phyloP scores from a whole-genome alignment of 257 asterid species.

The Primulina huaijiensis region DNA sequence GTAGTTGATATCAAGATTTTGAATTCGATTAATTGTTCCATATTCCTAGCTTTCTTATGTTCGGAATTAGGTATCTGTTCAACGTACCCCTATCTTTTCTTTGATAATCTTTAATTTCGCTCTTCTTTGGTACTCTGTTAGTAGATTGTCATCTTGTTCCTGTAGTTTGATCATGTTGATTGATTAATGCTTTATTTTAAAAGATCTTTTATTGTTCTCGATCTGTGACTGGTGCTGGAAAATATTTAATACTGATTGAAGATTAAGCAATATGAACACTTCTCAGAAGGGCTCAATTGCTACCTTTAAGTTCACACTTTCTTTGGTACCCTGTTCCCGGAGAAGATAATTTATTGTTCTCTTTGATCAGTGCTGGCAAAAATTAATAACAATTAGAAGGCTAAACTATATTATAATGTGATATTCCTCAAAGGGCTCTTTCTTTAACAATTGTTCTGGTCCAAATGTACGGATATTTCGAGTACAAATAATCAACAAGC shows the following conservation, averaged over 20 bases:
- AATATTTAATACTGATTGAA: neutral
- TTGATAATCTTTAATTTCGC: too few relatives aligned
- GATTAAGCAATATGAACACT: neutral
- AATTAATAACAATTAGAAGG: too few relatives aligned
- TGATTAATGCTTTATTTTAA: neutral
- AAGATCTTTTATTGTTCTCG: neutral
- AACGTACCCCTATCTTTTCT: too few relatives aligned
- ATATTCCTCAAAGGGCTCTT: neutral
- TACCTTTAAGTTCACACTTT: too few relatives aligned
- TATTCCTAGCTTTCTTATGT: neutral
- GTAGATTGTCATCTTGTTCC: neutral
- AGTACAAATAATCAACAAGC: neutral
- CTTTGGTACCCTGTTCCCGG: neutral
- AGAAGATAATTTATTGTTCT: too few relatives aligned
- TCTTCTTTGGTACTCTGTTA: too few relatives aligned
- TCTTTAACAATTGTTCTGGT: neutral
- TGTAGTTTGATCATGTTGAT: neutral
- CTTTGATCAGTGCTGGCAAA: neutral
- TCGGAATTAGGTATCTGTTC: too few relatives aligned
- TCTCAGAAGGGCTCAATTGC: too few relatives aligned
- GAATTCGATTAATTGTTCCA: neutral
- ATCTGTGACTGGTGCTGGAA: neutral
- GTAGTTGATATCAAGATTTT: neutral
- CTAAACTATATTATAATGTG: neutral
- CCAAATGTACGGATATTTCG: neutral